These are phyloP conservation scores for Rhizomucor miehei DNA, from an alignment of 371 early-diverging fungal species.

Conservation along the genomic window DNA sequence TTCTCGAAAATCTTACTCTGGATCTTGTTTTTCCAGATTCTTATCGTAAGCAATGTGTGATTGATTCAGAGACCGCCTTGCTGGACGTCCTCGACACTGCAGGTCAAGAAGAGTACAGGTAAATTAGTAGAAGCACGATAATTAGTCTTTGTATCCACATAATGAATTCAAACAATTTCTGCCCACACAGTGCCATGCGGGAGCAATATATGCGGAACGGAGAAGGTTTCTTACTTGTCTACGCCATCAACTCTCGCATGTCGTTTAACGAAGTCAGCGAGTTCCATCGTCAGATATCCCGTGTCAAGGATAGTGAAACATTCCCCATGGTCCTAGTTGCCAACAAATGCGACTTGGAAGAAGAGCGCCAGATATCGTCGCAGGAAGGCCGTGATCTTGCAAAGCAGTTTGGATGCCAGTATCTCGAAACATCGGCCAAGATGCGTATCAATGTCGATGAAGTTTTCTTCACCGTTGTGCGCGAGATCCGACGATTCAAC, in stretches of 20 bases:
- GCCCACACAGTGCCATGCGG: conserved; percentile 61
- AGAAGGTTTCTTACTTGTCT: conserved; percentile 40
- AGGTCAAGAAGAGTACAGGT: conserved; percentile 90
- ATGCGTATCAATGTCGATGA: conserved; percentile 88
- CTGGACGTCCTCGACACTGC: conserved; percentile 95
- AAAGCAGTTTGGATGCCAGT: conserved; percentile 66
- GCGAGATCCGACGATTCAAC: conserved; percentile 77
- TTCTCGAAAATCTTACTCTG: background rate
- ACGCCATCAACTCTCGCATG: conserved; percentile 71
- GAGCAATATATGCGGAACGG: conserved; percentile 81
- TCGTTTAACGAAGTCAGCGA: conserved; percentile 81
- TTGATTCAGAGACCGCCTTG: conserved; percentile 80
- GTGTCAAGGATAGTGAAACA: conserved; percentile 78
- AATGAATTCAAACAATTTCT: background rate
- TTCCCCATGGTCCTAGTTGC: conserved; percentile 91
- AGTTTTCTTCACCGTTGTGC: conserved; percentile 84
- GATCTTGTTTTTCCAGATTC: conserved; percentile 56
- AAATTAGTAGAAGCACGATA: conserved; percentile 12
- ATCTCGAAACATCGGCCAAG: conserved; percentile 91
- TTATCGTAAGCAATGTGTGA: conserved; percentile 84
- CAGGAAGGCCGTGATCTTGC: conserved; percentile 87
- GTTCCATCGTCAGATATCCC: conserved; percentile 75
- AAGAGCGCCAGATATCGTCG: conserved; percentile 75
- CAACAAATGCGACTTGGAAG: conserved; percentile 92
- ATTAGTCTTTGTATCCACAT: too few species aligned